Base-by-base conservation (phyloP, 345 rosid species). In the Pistacia integerrima region DNA sequence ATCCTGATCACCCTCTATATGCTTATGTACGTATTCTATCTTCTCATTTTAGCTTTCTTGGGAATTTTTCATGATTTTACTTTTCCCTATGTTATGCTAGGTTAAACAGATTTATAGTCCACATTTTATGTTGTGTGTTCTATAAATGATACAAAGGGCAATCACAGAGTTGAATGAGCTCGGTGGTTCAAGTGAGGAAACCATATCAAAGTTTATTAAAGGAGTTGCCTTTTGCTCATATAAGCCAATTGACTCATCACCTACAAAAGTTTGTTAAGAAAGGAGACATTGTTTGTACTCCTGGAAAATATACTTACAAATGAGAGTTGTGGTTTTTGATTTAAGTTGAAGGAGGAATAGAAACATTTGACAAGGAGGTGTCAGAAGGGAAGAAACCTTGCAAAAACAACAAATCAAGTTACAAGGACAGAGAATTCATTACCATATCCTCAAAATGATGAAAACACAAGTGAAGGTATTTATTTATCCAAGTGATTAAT, bases 131-230 rank as follows among this genome's bases (percentile, higher is more conserved):
- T 44, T 73, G 13, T 33, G 22, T 20, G 64, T 54, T 58, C 3
- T 8, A 33, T 8, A 80, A 63, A 75, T 80, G 82, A 71, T 70
- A 75, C 59, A 36, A 64, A 73, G 56, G 60, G 82, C 79, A 33
- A 33, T 71, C 52, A 41, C 30, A 4, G 76, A 75, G 70, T 65
- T 71, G 60, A 66, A 75, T 80, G 69, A 80, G 55, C 62, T 65
- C 22, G 68, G 48, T 10, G 82, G 79, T 8, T 80, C 64, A 9
- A 70, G 76, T 54, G 70, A 69, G 73, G 76, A 75, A 74, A 33
- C 68, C 17, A 79, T 75, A 41, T 70, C 72, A 5, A 44, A 64
- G 60, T 79, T 79, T 16, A 75, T 75, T 1, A 41, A 20, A 61
- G 46, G 30, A 14, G 35, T 25, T 70, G 61, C 61, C 67, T 1